These are phyloP conservation scores for Microdochium trichocladiopsis DNA, from an alignment of 2,329 filamentous ascomycete species.

Conservation along the genomic window DNA sequence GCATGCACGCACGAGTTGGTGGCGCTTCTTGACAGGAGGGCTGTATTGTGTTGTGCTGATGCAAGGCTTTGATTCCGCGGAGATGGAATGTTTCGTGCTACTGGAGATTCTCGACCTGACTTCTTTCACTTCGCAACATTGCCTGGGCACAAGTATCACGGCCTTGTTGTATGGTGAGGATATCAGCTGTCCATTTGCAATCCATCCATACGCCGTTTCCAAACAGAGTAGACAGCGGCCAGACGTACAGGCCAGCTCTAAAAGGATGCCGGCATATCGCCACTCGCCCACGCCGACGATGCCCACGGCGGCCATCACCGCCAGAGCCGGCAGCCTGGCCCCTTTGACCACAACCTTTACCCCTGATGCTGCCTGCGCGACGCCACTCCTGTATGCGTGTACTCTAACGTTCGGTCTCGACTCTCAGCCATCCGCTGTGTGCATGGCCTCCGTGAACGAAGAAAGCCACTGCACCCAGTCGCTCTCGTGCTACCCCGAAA, in stretches of 20 bases:
- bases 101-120: too few species aligned
- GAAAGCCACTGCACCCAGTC: neutral
- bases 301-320: neutral
- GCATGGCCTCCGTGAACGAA: neutral
- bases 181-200: too few species aligned
- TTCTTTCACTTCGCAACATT: too few species aligned
- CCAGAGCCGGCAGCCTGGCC: neutral
- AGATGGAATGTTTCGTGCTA: too few species aligned
- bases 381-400: neutral
- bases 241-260: neutral
- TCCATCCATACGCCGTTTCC: too few species aligned
- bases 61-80: too few species aligned
- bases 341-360: neutral
- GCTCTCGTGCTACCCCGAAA: neutral
- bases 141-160: too few species aligned
- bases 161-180: too few species aligned
- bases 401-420: neutral
- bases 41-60: too few species aligned
- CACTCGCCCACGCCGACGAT: neutral
- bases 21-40: too few species aligned
- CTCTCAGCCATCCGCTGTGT: neutral
- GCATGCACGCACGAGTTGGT: neutral
- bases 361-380: neutral
- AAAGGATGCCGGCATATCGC: neutral
- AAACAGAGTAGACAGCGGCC: too few species aligned